Base-by-base conservation (phyloP, 2,329 filamentous ascomycete species). In the Aspergillus udagawae region DNA sequence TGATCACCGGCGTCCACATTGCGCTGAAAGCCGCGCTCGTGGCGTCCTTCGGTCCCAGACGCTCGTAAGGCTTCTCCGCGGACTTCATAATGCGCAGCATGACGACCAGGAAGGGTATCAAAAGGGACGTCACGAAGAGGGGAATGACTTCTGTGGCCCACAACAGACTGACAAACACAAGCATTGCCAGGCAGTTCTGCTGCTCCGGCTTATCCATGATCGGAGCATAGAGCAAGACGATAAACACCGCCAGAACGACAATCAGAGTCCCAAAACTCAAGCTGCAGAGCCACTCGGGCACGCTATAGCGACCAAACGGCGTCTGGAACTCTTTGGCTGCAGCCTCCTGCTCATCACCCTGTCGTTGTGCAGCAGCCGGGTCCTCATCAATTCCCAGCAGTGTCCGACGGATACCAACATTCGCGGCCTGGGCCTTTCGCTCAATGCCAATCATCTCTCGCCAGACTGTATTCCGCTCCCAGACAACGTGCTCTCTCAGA, bases 1-100 rank as follows among this genome's bases (percentile, higher is more conserved):
- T 97, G 65, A 99, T 99, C 55, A 99, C 94, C 0, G 94, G 93
- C 3, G 93, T 97, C 94, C 94, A 99, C 94, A 99, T 99, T 27
- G 94, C 88, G 4, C 91, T 83, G 67, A 99, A 97, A 57, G 97
- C 89, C 67, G 89, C 93, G 28, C 84, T 81, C 0, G 93, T 91
- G 0, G 94, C 92, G 47, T 86, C 83, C 71, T 92, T 92, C 3
- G 92, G 85, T n/a, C 83, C 82, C 6, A 99, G 81, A 23, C 93
- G 85, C 48, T 79, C 76, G 59, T 91, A 81, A 0, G 88, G 87
- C 65, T 84, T 82, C 4, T 86, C 83, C 53, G 95, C 90, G 32
- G 87, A 85, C 32, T 91, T 86, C 60, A 96, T 90, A 23, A 99
- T 92, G 47, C 86, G 84, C 49, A 99, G 82, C 21, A 96, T 79